These are phyloP conservation scores for Gaeumannomyces sp. DNA, from an alignment of 2,329 filamentous ascomycete species.

Conservation along the genomic window DNA sequence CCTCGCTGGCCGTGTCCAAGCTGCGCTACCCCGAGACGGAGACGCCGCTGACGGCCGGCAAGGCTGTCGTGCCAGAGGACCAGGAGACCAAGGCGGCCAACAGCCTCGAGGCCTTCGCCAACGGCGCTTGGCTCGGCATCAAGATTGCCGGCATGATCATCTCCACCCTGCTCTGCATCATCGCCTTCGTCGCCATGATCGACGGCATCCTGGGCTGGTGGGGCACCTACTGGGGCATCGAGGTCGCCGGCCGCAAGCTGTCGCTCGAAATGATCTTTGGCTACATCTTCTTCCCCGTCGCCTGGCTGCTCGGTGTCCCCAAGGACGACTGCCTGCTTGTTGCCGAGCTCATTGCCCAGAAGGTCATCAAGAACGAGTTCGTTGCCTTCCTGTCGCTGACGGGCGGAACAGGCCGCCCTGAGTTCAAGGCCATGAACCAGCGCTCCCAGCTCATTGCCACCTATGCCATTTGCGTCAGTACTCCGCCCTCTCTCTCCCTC, in stretches of 20 bases:
- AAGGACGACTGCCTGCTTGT: constrained; percentile 63
- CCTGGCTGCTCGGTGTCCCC: constrained; percentile 76
- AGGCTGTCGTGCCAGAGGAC: constrained; percentile 74
- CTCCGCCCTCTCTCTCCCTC: constrained; percentile 20
- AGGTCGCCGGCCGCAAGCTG: constrained; percentile 57
- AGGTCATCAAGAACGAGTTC: constrained; percentile 83
- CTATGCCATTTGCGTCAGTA: constrained; percentile 66
- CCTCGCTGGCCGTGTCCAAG: constrained; percentile 83
- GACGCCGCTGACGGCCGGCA: constrained; percentile 76
- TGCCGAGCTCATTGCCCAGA: constrained; percentile 68
- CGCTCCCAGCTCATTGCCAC: constrained; percentile 78
- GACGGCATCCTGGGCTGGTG: constrained; percentile 80
- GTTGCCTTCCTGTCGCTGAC: constrained; percentile 56
- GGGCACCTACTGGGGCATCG: constrained; percentile 61
- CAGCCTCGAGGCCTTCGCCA: constrained; percentile 75
- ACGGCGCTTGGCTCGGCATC: constrained; percentile 77
- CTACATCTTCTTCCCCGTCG: constrained; percentile 71
- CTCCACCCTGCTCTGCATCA: constrained; percentile 74
- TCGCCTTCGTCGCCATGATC: constrained; percentile 66
- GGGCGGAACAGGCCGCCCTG: constrained; percentile 39
- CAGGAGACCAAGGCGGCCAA: constrained; percentile 70
- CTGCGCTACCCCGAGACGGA: constrained; percentile 84
- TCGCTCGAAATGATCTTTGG: constrained; percentile 70
- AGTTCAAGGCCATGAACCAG: constrained; percentile 54
- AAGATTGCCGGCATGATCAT: constrained; percentile 83